Conservation (phyloP, 306 rosid genomes). For the Vigna trinervia region DNA sequence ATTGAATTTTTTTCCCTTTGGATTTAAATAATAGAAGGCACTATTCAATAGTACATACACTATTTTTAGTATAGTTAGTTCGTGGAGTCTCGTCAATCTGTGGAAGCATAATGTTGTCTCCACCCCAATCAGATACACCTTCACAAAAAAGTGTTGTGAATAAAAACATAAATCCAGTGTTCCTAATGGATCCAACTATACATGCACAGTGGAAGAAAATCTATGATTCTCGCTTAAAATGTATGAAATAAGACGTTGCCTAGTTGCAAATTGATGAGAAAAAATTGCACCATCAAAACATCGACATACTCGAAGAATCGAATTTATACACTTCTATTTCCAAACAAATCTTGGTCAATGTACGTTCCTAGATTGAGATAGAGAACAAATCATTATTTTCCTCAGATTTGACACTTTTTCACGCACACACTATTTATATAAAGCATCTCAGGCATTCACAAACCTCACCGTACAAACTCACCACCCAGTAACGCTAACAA, state of each 20-base stretch:
- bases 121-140: slow-evolving; percentile 32
- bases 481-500: not conserved
- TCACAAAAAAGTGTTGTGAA: slow-evolving; percentile 22
- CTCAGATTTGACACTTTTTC: slow-evolving; percentile 15
- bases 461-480: slow-evolving; percentile 20
- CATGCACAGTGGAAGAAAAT: slow-evolving; percentile 6
- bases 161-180: slow-evolving; percentile 34
- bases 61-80: slow-evolving; percentile 10
- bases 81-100: slow-evolving; percentile 46
- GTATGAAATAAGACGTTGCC: slow-evolving; percentile 33
- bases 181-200: slow-evolving; percentile 45
- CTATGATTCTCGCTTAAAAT: slow-evolving; percentile 42
- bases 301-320: slow-evolving; percentile 63
- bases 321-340: slow-evolving; percentile 52
- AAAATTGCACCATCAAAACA: slow-evolving; percentile 38
- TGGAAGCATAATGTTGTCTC: slow-evolving; percentile 44
- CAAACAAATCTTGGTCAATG: slow-evolving; percentile 61
- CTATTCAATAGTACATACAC: not conserved
- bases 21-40: not conserved
- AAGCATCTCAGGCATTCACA: slow-evolving; percentile 33
- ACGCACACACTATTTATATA: slow-evolving; percentile 35
- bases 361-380: slow-evolving; percentile 47
- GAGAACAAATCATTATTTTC: slow-evolving; percentile 30
- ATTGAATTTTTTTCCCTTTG: not conserved
- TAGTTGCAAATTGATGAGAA: slow-evolving; percentile 43